Evolutionary conservation across 306 rosid genomes (phyloP).

Genomic region (Urtica urens): DNA sequence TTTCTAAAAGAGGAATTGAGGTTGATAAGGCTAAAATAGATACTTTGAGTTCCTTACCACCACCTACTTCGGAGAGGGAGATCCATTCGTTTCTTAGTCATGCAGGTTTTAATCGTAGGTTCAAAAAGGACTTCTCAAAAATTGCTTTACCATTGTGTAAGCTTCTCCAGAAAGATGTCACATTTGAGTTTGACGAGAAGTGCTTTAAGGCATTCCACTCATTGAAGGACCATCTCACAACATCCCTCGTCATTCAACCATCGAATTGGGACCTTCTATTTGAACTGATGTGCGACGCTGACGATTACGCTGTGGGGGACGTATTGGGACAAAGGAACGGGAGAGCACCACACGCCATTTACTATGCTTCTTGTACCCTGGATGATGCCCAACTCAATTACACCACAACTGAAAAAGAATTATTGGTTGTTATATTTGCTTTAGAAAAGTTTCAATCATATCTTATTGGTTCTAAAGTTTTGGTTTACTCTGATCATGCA

Average conservation of each 20-base stretch:
- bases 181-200: neutral
- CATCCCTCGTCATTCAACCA: neutral
- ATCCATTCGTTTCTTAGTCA: too few relatives aligned
- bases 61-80: too few relatives aligned
- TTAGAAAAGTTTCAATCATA: neutral
- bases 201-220: neutral
- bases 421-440: neutral
- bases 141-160: neutral
- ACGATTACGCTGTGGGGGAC: neutral
- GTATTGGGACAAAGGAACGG: neutral
- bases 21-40: too few relatives aligned
- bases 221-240: neutral
- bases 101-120: neutral
- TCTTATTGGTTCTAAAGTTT: neutral
- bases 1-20: too few relatives aligned
- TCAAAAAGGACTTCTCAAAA: neutral
- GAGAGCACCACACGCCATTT: neutral
- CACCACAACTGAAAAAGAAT: neutral
- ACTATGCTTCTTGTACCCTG: neutral
- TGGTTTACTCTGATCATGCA: neutral
- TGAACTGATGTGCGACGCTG: neutral
- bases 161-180: neutral
- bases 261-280: neutral
- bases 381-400: neutral
- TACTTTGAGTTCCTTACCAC: too few relatives aligned